phyloP scores from a whole-genome alignment of 1,284 basidiomycete species.

The Fomitopsis betulina region DNA sequence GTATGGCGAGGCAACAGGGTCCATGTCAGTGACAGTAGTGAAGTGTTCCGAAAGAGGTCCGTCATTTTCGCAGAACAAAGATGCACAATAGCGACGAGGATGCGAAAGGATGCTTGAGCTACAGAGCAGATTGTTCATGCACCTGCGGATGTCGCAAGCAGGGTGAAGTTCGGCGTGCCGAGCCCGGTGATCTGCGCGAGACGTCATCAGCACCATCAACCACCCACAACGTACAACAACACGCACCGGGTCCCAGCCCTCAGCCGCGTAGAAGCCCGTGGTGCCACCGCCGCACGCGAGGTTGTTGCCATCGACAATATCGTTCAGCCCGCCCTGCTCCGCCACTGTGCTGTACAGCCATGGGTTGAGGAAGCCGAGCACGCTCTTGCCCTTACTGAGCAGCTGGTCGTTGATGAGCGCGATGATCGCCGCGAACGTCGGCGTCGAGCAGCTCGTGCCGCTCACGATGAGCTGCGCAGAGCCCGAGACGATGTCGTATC shows the following conservation, averaged over 20 bases:
- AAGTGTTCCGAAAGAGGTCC: neutral
- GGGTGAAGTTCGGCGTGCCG: slow-evolving; percentile 25
- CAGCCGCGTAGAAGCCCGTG: slow-evolving; percentile 28
- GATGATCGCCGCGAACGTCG: slow-evolving; percentile 46
- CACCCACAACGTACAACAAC: neutral
- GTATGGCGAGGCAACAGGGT: neutral
- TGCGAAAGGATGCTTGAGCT: neutral
- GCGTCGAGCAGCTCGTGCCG: slow-evolving; percentile 42
- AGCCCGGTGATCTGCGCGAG: slow-evolving; percentile 29
- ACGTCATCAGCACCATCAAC: slow-evolving; percentile 8
- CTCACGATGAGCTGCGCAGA: slow-evolving; percentile 38
- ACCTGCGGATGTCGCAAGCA: slow-evolving; percentile 3
- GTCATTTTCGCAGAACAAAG: no score
- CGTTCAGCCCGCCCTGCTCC: slow-evolving; percentile 31
- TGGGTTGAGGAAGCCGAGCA: slow-evolving; percentile 45
- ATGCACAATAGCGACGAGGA: neutral
- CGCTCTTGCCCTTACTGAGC: slow-evolving; percentile 31
- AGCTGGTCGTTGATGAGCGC: slow-evolving; percentile 51
- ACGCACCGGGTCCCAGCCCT: slow-evolving; percentile 34
- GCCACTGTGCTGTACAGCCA: slow-evolving; percentile 27
- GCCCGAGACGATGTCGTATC: slow-evolving; percentile 22
- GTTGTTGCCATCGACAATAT: slow-evolving; percentile 32
- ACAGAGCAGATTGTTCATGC: neutral
- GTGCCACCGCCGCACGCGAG: slow-evolving; percentile 28
- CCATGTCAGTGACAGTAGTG: neutral